Evolutionary conservation across 257 asterid species (phyloP).

Genomic region (Gentiana macrophylla): DNA sequence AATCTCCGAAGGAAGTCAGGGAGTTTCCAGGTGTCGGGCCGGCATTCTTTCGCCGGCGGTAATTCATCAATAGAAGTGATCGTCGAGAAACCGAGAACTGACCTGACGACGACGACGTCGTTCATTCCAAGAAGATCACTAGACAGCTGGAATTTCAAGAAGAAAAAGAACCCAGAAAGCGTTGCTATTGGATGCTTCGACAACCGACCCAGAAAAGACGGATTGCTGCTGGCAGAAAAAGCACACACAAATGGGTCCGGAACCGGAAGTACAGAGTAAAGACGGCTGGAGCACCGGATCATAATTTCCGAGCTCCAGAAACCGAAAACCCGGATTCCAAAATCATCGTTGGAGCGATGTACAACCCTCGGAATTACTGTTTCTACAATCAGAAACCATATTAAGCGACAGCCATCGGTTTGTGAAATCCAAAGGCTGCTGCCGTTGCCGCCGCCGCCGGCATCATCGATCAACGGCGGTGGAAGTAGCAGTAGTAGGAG

Average conservation of each 20-base stretch:
- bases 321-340: conserved; percentile 2
- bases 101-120: too few species aligned
- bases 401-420: conserved; percentile 22
- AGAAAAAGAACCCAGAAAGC: conserved; percentile 9
- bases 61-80: conserved; percentile 39
- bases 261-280: conserved; percentile 25
- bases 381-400: conserved; percentile 30
- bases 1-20: conserved; percentile 14
- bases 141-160: conserved; percentile 42
- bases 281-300: conserved; percentile 67
- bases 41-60: conserved; percentile 68
- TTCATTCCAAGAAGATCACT: conserved; percentile 37
- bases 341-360: conserved; percentile 69
- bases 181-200: conserved; percentile 13
- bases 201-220: conserved; percentile 36
- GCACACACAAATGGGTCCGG: neutral
- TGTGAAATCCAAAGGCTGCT: conserved; percentile 3
- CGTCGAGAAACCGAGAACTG: conserved; percentile 24
- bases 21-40: conserved; percentile 30
- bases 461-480: conserved; percentile 4
- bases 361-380: conserved; percentile 42
- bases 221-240: conserved; percentile 19
- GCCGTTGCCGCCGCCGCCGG: conserved; percentile 5
- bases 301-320: conserved; percentile 36
- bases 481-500: conserved; percentile 6